Evolutionary conservation across 495 filamentous ascomycete species (phyloP).

Genomic region (Xanthoparmelia taractica): DNA sequence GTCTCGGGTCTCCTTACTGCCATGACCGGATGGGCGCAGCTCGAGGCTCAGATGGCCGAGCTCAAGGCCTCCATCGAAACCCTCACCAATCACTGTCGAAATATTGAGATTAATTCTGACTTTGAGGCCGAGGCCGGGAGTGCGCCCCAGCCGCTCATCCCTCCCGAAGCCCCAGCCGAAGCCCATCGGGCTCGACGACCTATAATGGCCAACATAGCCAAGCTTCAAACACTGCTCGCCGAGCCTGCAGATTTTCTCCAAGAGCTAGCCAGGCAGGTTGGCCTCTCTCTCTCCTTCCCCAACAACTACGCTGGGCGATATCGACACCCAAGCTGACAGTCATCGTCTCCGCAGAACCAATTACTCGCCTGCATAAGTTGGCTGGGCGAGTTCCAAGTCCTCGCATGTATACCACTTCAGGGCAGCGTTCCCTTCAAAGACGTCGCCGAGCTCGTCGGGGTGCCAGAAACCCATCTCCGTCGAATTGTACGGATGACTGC

Average conservation of each 20-base stretch:
- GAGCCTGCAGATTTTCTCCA: slow-evolving; percentile 23
- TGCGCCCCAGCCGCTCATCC: slow-evolving; percentile 4
- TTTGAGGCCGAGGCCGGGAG: background rate
- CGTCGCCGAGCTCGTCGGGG: slow-evolving; percentile 32
- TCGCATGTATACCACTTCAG: slow-evolving; percentile 35
- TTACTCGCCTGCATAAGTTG: slow-evolving; percentile 37
- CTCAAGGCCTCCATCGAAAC: slow-evolving; percentile 13
- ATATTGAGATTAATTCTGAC: background rate
- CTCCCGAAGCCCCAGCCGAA: background rate
- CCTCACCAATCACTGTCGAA: slow-evolving; percentile 10
- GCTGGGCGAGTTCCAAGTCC: slow-evolving; percentile 39
- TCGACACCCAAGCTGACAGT: slow-evolving; percentile 2
- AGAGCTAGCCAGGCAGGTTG: slow-evolving; percentile 19
- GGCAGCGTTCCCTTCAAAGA: slow-evolving; percentile 33
- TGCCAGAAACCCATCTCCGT: slow-evolving; percentile 32
- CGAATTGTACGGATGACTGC: slow-evolving; percentile 35
- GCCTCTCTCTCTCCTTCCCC: slow-evolving; percentile 1
- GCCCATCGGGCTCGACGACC: slow-evolving; percentile 13
- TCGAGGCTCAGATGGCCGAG: slow-evolving; percentile 12
- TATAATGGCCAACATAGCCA: slow-evolving; percentile 13
- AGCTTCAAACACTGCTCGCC: slow-evolving; percentile 18
- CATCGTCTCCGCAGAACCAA: slow-evolving; percentile 27
- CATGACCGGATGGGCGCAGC: slow-evolving; percentile 12
- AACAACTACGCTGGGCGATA: background rate
- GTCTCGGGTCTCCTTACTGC: background rate